phyloP scores from a whole-genome alignment of 2,329 filamentous ascomycete species.

The Aspergillus sp. region DNA sequence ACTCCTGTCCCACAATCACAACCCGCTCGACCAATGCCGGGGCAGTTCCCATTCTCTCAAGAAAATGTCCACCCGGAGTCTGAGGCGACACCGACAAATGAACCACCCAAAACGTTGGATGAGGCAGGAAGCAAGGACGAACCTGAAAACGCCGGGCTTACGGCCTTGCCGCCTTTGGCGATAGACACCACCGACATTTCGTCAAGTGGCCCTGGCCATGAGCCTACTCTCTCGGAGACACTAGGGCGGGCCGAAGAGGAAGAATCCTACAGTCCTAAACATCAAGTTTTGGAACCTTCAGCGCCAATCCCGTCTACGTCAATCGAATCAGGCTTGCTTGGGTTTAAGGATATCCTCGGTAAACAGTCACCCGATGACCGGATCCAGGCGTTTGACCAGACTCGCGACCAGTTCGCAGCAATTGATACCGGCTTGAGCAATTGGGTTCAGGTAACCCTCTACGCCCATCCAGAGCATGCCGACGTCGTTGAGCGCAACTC shows the following conservation, averaged over 20 bases:
- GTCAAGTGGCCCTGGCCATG: constrained; percentile 14
- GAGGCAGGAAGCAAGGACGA: constrained; percentile 1
- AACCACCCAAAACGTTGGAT: constrained; percentile 9
- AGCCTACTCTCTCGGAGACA: constrained; percentile 14
- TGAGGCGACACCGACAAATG: constrained; percentile 8
- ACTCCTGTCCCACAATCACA: constrained; percentile 15
- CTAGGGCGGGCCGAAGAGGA: constrained; percentile 10
- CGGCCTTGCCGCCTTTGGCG: constrained; percentile 28
- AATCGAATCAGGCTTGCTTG: constrained; percentile 47
- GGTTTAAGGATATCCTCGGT: constrained; percentile 76
- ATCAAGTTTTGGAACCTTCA: constrained; percentile 9
- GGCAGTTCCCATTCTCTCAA: constrained; percentile 23
- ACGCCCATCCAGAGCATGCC: constrained; percentile 54
- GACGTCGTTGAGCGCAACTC: constrained; percentile 42
- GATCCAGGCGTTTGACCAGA: constrained; percentile 71
- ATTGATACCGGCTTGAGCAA: constrained; percentile 72
- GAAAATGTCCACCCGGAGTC: constrained; percentile 13
- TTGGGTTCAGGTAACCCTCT: constrained; percentile 55
- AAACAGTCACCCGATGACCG: constrained; percentile 66
- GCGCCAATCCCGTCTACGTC: constrained; percentile 16
- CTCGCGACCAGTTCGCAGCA: constrained; percentile 66
- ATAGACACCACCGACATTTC: constrained; percentile 16
- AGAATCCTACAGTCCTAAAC: constrained; percentile 3
- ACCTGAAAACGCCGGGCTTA: constrained; percentile 31
- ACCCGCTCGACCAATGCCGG: constrained; percentile 18